Conservation (phyloP, 225 moss, liverwort and hornwort species). For the Anthoceros angustus region DNA sequence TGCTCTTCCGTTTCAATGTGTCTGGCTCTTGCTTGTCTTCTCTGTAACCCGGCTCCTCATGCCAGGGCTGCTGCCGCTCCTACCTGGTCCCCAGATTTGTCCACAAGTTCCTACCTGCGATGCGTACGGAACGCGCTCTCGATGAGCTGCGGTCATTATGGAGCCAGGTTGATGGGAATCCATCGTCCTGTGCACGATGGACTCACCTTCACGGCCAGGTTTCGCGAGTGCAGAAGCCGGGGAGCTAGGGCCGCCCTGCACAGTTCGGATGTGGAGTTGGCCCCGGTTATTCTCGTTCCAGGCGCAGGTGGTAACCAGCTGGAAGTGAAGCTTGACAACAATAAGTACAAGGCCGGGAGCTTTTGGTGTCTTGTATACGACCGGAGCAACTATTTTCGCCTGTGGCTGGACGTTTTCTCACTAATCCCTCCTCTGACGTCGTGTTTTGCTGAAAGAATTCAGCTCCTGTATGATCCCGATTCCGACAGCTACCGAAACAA, state of each 20-base stretch:
- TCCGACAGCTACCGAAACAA: constrained; percentile 47
- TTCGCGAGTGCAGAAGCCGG: not conserved
- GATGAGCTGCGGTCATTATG: not conserved
- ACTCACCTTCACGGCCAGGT: not conserved
- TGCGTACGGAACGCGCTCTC: not conserved
- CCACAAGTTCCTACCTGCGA: not conserved
- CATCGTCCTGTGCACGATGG: not conserved
- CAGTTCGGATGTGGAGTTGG: constrained; percentile 15
- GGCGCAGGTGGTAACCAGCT: constrained; percentile 89
- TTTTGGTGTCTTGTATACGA: constrained; percentile 66
- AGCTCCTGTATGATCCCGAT: constrained; percentile 46
- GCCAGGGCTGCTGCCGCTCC: not conserved
- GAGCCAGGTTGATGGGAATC: not conserved
- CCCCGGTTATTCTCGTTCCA: constrained; percentile 68
- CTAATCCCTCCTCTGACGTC: constrained; percentile 68
- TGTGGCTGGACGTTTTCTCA: constrained; percentile 75
- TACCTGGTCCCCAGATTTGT: not conserved
- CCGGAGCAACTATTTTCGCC: constrained; percentile 49
- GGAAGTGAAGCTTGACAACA: constrained; percentile 48
- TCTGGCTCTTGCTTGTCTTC: not conserved
- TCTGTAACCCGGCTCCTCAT: not conserved
- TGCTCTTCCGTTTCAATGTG: not conserved
- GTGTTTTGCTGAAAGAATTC: constrained; percentile 69
- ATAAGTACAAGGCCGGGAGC: constrained; percentile 33
- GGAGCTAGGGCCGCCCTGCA: not conserved